Evolutionary conservation across 441 rosid genomes (phyloP).

Genomic region (Jatropha multifida): DNA sequence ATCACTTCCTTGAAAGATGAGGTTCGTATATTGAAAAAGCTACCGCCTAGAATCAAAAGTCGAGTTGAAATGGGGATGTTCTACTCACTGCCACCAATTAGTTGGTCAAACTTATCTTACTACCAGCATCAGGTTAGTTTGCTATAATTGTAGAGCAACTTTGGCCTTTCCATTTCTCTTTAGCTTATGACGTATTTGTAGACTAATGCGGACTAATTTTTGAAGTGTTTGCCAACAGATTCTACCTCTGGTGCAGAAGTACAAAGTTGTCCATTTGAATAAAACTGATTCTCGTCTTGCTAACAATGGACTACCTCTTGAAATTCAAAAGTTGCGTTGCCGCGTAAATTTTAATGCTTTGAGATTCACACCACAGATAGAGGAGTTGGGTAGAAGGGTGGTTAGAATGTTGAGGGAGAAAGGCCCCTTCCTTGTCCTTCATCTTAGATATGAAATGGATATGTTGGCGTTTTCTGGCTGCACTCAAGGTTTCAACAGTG

Average conservation of each 20-base stretch:
- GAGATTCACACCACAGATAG: constrained; percentile 77
- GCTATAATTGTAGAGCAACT: background rate
- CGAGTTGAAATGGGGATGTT: constrained; percentile 59
- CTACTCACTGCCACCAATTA: constrained; percentile 75
- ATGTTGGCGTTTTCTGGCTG: constrained; percentile 94
- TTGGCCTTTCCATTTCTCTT: constrained; percentile 2
- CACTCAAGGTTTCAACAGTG: constrained; percentile 67
- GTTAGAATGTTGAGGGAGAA: constrained; percentile 59
- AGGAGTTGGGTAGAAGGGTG: constrained; percentile 74
- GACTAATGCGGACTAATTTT: constrained; percentile 21
- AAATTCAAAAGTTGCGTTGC: constrained; percentile 76
- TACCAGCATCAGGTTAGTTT: constrained; percentile 62
- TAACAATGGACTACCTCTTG: constrained; percentile 60
- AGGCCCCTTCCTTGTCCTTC: constrained; percentile 82
- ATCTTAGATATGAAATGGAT: constrained; percentile 90
- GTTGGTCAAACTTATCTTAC: constrained; percentile 93
- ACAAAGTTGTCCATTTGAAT: constrained; percentile 73
- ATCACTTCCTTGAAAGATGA: constrained; percentile 79
- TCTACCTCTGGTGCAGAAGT: constrained; percentile 73
- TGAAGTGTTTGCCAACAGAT: constrained; percentile 44
- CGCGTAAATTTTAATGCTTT: constrained; percentile 74
- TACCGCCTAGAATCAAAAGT: constrained; percentile 78
- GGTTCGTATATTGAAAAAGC: constrained; percentile 80
- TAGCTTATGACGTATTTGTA: background rate
- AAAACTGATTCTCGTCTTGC: constrained; percentile 83